Conservation (phyloP, 2,329 filamentous ascomycete species). For the Fusarium algeriense region DNA sequence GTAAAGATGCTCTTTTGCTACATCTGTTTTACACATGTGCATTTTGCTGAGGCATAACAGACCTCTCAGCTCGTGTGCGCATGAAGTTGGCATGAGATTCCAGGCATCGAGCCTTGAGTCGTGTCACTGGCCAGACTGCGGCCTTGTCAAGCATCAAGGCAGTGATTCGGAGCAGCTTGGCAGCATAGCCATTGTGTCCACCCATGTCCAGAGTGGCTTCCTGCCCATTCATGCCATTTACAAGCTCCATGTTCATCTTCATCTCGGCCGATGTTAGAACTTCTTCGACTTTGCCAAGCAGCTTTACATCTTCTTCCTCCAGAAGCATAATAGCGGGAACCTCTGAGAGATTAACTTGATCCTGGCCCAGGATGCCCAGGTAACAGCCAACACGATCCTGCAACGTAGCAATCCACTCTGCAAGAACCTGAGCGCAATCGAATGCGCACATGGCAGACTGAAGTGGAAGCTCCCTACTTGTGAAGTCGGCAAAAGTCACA, state of each 20-base stretch:
- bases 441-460: constrained; percentile 94
- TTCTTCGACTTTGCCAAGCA: constrained; percentile 84
- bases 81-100: constrained; percentile 67
- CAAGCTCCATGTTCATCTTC: constrained; percentile 75
- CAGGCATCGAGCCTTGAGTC: constrained; percentile 67
- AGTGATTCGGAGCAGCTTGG: constrained; percentile 85
- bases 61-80: constrained; percentile 65
- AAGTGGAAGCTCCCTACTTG: constrained; percentile 85
- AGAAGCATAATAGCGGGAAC: constrained; percentile 91
- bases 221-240: constrained; percentile 62
- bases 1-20: background rate
- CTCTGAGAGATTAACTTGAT: constrained; percentile 81
- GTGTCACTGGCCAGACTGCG: constrained; percentile 85
- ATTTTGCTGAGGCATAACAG: constrained; percentile 57
- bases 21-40: constrained; percentile 15
- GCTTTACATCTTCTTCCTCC: constrained; percentile 90
- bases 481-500: constrained; percentile 85
- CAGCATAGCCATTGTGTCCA: constrained; percentile 80
- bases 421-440: constrained; percentile 92
- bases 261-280: constrained; percentile 81
- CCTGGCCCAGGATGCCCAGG: constrained; percentile 85
- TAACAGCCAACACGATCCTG: constrained; percentile 95
- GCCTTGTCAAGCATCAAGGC: constrained; percentile 90
- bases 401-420: constrained; percentile 92
- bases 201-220: constrained; percentile 67